Evolutionary conservation across 192 early-diverging fungal genomes (phyloP).

Genomic region (Linnemannia exigua): DNA sequence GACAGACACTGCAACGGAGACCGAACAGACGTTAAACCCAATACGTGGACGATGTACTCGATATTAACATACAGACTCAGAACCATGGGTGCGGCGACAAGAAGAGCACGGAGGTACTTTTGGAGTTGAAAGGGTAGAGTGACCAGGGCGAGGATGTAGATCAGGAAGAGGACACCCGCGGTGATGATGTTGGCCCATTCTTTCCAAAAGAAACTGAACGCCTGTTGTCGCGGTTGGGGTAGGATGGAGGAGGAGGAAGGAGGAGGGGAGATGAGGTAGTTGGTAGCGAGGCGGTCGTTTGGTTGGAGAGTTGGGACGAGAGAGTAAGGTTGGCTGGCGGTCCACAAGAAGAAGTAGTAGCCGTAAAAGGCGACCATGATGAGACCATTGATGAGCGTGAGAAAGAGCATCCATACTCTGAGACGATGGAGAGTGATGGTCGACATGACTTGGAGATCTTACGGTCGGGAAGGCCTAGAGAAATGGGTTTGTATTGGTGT

Average conservation of each 20-base stretch:
- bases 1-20: neutral
- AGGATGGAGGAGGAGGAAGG: neutral
- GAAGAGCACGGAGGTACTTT: neutral
- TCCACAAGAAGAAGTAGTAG: neutral
- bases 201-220: neutral
- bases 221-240: neutral
- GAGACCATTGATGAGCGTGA: neutral
- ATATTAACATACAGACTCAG: slow-evolving; percentile 1
- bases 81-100: neutral
- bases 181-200: neutral
- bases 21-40: neutral
- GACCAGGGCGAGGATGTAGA: neutral
- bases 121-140: neutral
- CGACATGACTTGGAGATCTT: neutral
- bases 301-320: neutral
- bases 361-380: neutral
- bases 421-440: neutral
- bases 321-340: neutral
- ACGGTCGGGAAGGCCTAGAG: neutral
- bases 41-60: neutral
- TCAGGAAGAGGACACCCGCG: neutral
- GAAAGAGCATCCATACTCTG: neutral
- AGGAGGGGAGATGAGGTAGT: too few relatives aligned
- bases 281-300: neutral
- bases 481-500: neutral